Evolutionary conservation across 257 asterid species (phyloP).

Genomic region (Echites panduratus): DNA sequence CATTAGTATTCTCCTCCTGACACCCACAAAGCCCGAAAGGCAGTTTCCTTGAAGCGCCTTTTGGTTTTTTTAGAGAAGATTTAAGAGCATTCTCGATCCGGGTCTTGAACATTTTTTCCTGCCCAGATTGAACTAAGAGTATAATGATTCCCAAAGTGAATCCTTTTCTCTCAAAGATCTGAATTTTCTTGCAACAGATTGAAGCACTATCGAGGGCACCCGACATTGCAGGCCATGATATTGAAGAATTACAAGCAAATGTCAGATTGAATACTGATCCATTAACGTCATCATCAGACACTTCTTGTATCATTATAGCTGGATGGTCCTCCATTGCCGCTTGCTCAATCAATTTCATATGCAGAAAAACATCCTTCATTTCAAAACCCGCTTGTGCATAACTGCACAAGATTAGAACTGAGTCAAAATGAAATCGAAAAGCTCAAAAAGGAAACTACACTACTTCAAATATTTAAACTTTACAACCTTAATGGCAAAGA

Average conservation of each 20-base stretch:
- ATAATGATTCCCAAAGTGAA: slow-evolving; percentile 72
- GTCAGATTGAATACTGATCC: slow-evolving; percentile 71
- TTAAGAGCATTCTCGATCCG: slow-evolving; percentile 80
- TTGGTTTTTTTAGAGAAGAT: slow-evolving; percentile 66
- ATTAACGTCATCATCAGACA: slow-evolving; percentile 51
- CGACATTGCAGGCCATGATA: slow-evolving; percentile 94
- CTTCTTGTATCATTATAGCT: slow-evolving; percentile 70
- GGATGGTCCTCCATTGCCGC: slow-evolving; percentile 73
- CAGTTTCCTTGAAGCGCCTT: slow-evolving; percentile 61
- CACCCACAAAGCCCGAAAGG: slow-evolving; percentile 94
- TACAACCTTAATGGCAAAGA: slow-evolving; percentile 82
- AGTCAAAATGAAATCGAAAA: slow-evolving; percentile 1
- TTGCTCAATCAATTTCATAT: slow-evolving; percentile 86
- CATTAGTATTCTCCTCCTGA: slow-evolving; percentile 70
- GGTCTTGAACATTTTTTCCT: slow-evolving; percentile 64
- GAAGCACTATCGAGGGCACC: slow-evolving; percentile 81
- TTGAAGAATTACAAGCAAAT: slow-evolving; percentile 79
- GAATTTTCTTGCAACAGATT: slow-evolving; percentile 76
- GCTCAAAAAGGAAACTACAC: neutral
- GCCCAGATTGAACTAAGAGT: slow-evolving; percentile 63
- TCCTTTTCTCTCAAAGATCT: slow-evolving; percentile 95
- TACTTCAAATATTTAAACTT: neutral
- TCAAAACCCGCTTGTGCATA: slow-evolving; percentile 90
- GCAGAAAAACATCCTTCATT: slow-evolving; percentile 95
- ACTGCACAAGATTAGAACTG: slow-evolving; percentile 30